Base-by-base conservation (phyloP, 108 stramenopile species). In the Cylindrotheca fusiformis region DNA sequence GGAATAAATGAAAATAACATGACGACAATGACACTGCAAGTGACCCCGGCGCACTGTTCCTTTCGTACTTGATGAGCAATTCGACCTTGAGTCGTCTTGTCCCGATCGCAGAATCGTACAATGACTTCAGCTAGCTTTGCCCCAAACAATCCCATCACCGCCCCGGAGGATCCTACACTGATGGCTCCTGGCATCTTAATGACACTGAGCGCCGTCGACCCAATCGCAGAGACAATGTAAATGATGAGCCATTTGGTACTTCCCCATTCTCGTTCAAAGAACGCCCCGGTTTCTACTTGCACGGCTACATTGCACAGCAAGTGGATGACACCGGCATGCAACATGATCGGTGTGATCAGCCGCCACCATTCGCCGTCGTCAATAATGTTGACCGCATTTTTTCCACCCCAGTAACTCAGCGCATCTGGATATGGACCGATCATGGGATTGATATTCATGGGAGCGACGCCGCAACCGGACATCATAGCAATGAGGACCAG, bases 231-330 rank as follows among this genome's bases (percentile, higher is more conserved):
- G 8, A 71, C 62, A 4, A 95, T 31, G 63, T 95, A 95, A 4
- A 95, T 63, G 12, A 91, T 65, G 0, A 83, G 30, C 87, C 87
- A 91, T 3, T 72, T 76, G 14, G 68, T 10, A 23, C 58, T 67
- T 20, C 93, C 93, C 93, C 93, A 95, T 74, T 95, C 89, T 22
- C 77, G 80, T 60, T 90, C 93, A 58, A 84, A 94, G 33, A 81
- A 77, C 49, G 80, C 83, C 1, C 83, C 82, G 12, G 76, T 78
- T 12, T 95, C 93, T n/a, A 89, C 18, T 58, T 95, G 93, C 1
- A 91, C 86, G 0, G 76, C 24, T 10, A 89, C 71, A 68, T 95
- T 95, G 24, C 80, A 76, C 10, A 77, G 19, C 50, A 95, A 62
- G 51, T 95, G 93, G 45, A 95, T 76, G 6, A 95, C 46, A 27